Evolutionary conservation across 768 basidiomycete species (phyloP), one percentile per base, ranked within the genome.

Genomic region (Scleroderma bovista): DNA sequence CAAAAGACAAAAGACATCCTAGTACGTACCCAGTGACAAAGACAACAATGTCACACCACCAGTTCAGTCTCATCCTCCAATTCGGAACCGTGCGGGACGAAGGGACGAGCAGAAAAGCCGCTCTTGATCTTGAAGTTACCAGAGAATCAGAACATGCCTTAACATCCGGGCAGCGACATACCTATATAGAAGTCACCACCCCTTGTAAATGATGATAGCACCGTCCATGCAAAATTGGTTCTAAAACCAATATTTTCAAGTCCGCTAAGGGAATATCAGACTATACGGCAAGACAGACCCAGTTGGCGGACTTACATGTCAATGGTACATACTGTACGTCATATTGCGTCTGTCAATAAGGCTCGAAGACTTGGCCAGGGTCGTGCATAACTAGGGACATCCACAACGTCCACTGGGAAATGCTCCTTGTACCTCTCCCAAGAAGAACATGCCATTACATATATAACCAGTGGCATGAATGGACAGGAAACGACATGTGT

Each of bases 61-160:
- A 64, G 36, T 29, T 55, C 34, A 8, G 55, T 62, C 4, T 57
- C 62, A 33, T 66, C 65, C n/a, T 53, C 57, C 24, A 72, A 56
- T 20, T 57, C 56, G 24, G 70, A 29, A 10, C 69, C 60, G 7
- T 51, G 29, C 15, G 62, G 33, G 1, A 61, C 68, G 53, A 72
- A 70, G 15, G 46, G 46, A 26, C 50, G 54, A 16, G 67, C 50
- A 15, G 39, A 46, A 7, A 59, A 50, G 22, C 72, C 72, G 47
- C 66, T 68, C 62, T 73, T 78, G 57, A 79, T 59, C 57, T 77
- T 78, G 70, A 81, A 78, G 41, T 66, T 66, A n/a, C 79, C 76
- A 0, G 13, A 5, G 20, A 47, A 29, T 20, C 33, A 33, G 24
- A 9, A 16, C 24, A 11, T 15, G 8, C 4, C 9, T 34, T 11